These are phyloP conservation scores for Wickerhamia fluorescens DNA, from an alignment of 805 yeast species.

Conservation along the genomic window DNA sequence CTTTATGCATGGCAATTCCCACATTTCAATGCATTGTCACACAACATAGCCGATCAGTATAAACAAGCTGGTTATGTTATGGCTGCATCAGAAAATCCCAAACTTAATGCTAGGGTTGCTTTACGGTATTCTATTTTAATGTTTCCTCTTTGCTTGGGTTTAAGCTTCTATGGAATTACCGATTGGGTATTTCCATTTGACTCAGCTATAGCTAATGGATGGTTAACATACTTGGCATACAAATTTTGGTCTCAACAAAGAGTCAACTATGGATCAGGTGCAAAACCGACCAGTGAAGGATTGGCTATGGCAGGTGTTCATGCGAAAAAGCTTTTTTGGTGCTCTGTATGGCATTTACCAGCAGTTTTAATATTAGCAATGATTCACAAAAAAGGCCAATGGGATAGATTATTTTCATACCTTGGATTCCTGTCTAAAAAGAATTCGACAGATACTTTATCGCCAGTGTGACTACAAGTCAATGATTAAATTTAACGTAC, in stretches of 20 bases:
- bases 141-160: conserved; percentile 88
- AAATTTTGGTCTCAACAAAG: conserved; percentile 84
- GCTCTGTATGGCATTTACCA: conserved; percentile 91
- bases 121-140: conserved; percentile 82
- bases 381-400: conserved; percentile 90
- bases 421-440: conserved; percentile 8
- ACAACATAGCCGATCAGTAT: conserved; percentile 81
- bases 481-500: no score
- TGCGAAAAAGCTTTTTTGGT: conserved; percentile 88
- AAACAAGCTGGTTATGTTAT: conserved; percentile 93
- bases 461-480: no score
- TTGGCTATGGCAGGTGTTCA: conserved; percentile 52
- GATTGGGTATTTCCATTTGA: conserved; percentile 79
- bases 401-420: conserved; percentile 55
- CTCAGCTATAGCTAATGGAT: conserved; percentile 73
- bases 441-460: no score
- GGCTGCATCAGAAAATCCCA: conserved; percentile 92
- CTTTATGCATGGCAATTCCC: conserved; percentile 98
- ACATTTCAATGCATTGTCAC: conserved; percentile 89
- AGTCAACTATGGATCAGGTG: conserved; percentile 41
- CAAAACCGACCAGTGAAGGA: conserved; percentile 44
- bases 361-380: conserved; percentile 84
- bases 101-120: conserved; percentile 87
- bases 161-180: conserved; percentile 71
- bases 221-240: conserved; percentile 76